Base-by-base conservation (phyloP, 208 protist species). In the Leishmania braziliensis region DNA sequence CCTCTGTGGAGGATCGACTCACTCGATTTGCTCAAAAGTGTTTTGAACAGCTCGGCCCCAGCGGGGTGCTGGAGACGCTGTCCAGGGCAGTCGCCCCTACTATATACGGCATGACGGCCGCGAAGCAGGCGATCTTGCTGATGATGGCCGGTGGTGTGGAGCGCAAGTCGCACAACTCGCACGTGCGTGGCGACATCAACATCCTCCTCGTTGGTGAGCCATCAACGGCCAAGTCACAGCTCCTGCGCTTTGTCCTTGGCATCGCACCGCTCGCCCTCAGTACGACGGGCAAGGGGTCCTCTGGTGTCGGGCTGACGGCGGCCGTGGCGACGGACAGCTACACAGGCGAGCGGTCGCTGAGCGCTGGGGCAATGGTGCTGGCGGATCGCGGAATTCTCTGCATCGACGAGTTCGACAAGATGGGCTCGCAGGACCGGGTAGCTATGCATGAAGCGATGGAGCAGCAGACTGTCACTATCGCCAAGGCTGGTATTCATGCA, bases 331-430 rank as follows among this genome's bases (percentile, higher is more conserved):
- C 87, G 1, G 99, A 99, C 87, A 80, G 84, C 5, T 99, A 99
- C 79, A 99, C 99, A 2, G 98, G 98, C 36, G 97, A 99, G 79
- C 90, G 97, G 10, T 92, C 93, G 18, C 93, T 99, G 10, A 98
- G 99, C 78, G 99, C 99, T 9, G 99, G 99, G 51, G 99, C 99
- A 2, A 99, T 99, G 99, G 99, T 99, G 5, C 92, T 99, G 10
- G 99, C 99, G 0, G 99, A 99, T 87, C 87, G 98, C 50, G 99
- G 99, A 50, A 95, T 99, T 63, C 93, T 99, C 29, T 99, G 99
- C 89, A 99, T 99, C 75, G 99, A 99, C 89, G 99, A 99, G 89
- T 99, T 99, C 88, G 99, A 99, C 87, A 99, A 99, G 91, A 99
- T 99, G 99, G 91, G 84, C 60, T 90, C 98, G 56, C 88, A 95